phyloP scores from a whole-genome alignment of 2,329 filamentous ascomycete genomes.

The Clarireedia paspali region DNA sequence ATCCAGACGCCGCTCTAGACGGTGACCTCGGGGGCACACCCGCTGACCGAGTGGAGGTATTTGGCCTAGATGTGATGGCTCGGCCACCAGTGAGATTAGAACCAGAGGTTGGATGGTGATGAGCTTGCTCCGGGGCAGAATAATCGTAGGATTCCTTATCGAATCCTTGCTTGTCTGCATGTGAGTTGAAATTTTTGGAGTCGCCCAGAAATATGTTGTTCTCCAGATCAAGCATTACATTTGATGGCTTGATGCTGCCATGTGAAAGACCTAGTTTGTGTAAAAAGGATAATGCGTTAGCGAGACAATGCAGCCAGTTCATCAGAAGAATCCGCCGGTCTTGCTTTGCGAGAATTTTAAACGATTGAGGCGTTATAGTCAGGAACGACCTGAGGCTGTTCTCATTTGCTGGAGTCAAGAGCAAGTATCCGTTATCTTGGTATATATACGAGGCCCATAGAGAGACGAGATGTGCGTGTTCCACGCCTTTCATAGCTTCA shows the following conservation, averaged over 20 bases:
- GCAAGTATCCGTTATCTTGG: conserved; percentile 53
- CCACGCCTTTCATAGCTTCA: conserved; percentile 47
- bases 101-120: conserved; percentile 31
- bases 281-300: conserved; percentile 57
- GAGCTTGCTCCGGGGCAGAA: conserved; percentile 53
- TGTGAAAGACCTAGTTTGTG: conserved; percentile 59
- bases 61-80: conserved; percentile 20
- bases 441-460: conserved; percentile 65
- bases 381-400: conserved; percentile 61
- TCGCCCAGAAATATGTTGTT: conserved; percentile 64
- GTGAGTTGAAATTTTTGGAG: conserved; percentile 41
- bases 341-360: conserved; percentile 54
- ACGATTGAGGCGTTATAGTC: conserved; percentile 50
- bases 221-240: conserved; percentile 56
- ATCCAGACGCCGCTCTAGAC: not conserved
- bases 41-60: conserved; percentile 16
- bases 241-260: conserved; percentile 62
- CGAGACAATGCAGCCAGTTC: conserved; percentile 69
- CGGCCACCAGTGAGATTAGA: conserved; percentile 20
- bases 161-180: conserved; percentile 42
- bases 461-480: conserved; percentile 63
- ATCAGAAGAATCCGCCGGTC: conserved; percentile 52
- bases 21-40: not conserved
- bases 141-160: conserved; percentile 68
- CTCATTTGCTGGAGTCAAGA: conserved; percentile 60